Percentiles rank a stretch among this genome's conserved stretches.
These are phyloP conservation scores for Abelmoschus esculentus DNA, from an alignment of 345 rosid species.

Conservation along the genomic window DNA sequence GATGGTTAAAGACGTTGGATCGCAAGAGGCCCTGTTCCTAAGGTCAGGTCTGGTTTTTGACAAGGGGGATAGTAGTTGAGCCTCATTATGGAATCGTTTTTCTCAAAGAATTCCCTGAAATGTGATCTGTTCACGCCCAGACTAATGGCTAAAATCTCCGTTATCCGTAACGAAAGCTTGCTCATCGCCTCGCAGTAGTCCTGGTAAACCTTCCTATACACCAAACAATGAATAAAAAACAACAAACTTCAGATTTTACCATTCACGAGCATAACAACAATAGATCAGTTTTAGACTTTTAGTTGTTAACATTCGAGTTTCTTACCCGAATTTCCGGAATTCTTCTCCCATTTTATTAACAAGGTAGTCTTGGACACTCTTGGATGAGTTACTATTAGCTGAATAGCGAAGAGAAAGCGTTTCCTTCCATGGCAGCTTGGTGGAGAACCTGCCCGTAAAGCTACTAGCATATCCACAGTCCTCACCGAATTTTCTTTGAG, in stretches of 20 bases:
- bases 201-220: conserved; percentile 60
- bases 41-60: conserved; percentile 82
- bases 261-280: background rate
- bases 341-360: conserved; percentile 53
- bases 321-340: conserved; percentile 62
- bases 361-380: conserved; percentile 52
- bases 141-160: conserved; percentile 83
- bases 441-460: conserved; percentile 86
- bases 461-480: conserved; percentile 92
- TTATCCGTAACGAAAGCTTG: conserved; percentile 69
- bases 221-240: background rate
- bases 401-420: conserved; percentile 71
- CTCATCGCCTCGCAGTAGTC: conserved; percentile 85
- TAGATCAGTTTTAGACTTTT: too few species aligned
- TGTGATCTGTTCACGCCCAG: conserved; percentile 47
- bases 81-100: conserved; percentile 94
- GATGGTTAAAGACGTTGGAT: conserved; percentile 94
- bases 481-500: conserved; percentile 77
- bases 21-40: conserved; percentile 99
- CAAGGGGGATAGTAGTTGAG: conserved; percentile 93
- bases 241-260: background rate
- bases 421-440: conserved; percentile 97
- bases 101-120: conserved; percentile 68
- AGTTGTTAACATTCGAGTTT: background rate
- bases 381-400: conserved; percentile 33